Conservation (phyloP, 257 asterid species). For the Ilex asprella region DNA sequence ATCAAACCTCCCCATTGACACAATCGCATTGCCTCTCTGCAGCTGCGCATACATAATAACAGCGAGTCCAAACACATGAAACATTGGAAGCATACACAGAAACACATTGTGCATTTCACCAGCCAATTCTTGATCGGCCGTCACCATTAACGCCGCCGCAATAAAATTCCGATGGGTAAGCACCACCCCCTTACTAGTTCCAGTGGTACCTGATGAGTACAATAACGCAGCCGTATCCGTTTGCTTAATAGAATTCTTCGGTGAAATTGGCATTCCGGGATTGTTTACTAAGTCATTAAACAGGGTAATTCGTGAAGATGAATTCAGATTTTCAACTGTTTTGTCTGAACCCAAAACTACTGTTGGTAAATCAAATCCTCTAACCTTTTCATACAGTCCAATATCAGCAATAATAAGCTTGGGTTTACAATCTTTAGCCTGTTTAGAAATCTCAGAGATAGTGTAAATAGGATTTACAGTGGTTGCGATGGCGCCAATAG, state of each 20-base stretch:
- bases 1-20: slow-evolving; percentile 67
- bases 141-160: slow-evolving; percentile 53
- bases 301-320: slow-evolving; percentile 20
- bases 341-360: slow-evolving; percentile 36
- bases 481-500: slow-evolving; percentile 78
- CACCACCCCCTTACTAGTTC: slow-evolving; percentile 78
- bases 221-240: slow-evolving; percentile 68
- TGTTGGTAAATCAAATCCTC: slow-evolving; percentile 47
- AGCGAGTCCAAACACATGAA: slow-evolving; percentile 82
- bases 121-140: slow-evolving; percentile 56
- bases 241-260: slow-evolving; percentile 27
- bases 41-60: slow-evolving; percentile 68
- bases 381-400: slow-evolving; percentile 51
- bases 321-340: slow-evolving; percentile 13
- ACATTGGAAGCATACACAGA: slow-evolving; percentile 79
- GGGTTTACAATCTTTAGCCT: slow-evolving; percentile 56
- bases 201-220: slow-evolving; percentile 95
- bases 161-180: slow-evolving; percentile 76
- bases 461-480: slow-evolving; percentile 75
- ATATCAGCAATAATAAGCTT: slow-evolving; percentile 72
- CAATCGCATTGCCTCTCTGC: slow-evolving; percentile 72
- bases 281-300: slow-evolving; percentile 46
- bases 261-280: slow-evolving; percentile 36
- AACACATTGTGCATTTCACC: slow-evolving; percentile 53
- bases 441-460: slow-evolving; percentile 63